Evolutionary conservation across 129 eudicot genomes (phyloP).

Genomic region (Escallonia rubra): DNA sequence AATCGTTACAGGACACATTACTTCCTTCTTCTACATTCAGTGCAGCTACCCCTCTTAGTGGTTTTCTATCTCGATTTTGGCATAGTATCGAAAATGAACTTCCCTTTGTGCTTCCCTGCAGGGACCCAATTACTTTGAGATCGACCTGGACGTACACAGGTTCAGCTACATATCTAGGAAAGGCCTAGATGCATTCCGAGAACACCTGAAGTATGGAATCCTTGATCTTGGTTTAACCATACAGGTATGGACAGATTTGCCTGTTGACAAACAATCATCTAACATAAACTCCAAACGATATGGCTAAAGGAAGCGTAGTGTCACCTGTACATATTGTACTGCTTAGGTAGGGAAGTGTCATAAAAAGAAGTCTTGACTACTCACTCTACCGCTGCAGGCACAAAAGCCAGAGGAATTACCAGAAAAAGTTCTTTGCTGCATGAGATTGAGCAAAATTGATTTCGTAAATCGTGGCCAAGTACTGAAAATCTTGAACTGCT

Average conservation of each 20-base stretch:
- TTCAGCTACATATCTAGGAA: conserved; percentile 74
- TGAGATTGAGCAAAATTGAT: conserved; percentile 66
- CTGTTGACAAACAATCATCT: too few species aligned
- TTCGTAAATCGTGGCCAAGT: conserved; percentile 66
- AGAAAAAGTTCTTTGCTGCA: conserved; percentile 72
- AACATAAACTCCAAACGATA: too few species aligned
- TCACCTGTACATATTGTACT: too few species aligned
- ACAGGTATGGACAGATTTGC: conserved; percentile 30
- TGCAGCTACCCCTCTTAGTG: too few species aligned
- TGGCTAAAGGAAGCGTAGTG: too few species aligned
- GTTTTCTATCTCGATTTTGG: not conserved
- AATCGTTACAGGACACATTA: too few species aligned
- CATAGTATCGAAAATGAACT: not conserved
- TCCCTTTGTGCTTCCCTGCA: conserved; percentile 7
- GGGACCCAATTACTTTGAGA: conserved; percentile 71
- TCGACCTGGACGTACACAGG: conserved; percentile 74
- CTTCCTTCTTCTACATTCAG: too few species aligned
- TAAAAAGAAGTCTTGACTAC: too few species aligned
- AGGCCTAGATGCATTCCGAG: conserved; percentile 65
- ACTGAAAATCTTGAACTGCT: conserved; percentile 37
- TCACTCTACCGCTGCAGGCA: conserved; percentile 31
- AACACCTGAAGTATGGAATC: conserved; percentile 49
- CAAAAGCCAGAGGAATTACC: conserved; percentile 75
- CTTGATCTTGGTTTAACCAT: conserved; percentile 67
- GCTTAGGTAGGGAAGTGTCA: too few species aligned